phyloP scores from a whole-genome alignment of 1,284 basidiomycete genomes.

The Leccinum subfulvum region DNA sequence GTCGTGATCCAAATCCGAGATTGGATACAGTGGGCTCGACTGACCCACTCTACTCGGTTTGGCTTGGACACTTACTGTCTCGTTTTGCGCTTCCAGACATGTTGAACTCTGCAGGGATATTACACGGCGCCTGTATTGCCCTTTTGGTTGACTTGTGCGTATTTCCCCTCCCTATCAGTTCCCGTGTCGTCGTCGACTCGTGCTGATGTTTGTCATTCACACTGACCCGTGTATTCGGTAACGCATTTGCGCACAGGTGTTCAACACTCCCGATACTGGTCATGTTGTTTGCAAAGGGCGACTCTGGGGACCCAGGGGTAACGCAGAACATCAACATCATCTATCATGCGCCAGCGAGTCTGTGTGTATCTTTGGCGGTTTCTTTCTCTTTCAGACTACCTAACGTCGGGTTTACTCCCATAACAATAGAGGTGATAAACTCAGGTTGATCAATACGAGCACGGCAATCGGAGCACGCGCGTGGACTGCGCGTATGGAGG shows the following conservation, averaged over 20 bases:
- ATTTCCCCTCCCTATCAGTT: background rate
- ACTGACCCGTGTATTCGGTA: background rate
- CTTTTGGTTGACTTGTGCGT: slow-evolving; percentile 51
- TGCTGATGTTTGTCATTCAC: background rate
- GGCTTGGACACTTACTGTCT: too few relatives aligned
- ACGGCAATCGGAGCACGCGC: slow-evolving; percentile 42
- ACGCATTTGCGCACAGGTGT: slow-evolving; percentile 35
- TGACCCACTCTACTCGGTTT: background rate
- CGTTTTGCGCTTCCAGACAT: slow-evolving; percentile 29
- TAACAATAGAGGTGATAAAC: slow-evolving; percentile 42
- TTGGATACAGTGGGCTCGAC: background rate
- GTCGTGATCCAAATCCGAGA: too few relatives aligned
- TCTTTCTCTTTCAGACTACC: background rate
- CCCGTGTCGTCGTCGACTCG: background rate
- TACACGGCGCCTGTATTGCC: slow-evolving; percentile 54
- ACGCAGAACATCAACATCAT: slow-evolving; percentile 50
- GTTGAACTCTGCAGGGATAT: slow-evolving; percentile 43
- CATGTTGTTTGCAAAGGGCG: slow-evolving; percentile 28
- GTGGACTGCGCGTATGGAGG: slow-evolving; percentile 47
- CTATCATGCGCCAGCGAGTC: slow-evolving; percentile 52
- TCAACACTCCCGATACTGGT: slow-evolving; percentile 43
- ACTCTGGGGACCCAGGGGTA: slow-evolving; percentile 26
- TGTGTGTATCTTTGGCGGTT: slow-evolving; percentile 27
- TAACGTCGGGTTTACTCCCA: background rate
- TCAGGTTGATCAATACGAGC: slow-evolving; percentile 49